A percentile compares a stretch with the other conserved stretches of the same genome.
Evolutionary conservation across 805 yeast species (phyloP).

Genomic region (Starmerella davenportii): DNA sequence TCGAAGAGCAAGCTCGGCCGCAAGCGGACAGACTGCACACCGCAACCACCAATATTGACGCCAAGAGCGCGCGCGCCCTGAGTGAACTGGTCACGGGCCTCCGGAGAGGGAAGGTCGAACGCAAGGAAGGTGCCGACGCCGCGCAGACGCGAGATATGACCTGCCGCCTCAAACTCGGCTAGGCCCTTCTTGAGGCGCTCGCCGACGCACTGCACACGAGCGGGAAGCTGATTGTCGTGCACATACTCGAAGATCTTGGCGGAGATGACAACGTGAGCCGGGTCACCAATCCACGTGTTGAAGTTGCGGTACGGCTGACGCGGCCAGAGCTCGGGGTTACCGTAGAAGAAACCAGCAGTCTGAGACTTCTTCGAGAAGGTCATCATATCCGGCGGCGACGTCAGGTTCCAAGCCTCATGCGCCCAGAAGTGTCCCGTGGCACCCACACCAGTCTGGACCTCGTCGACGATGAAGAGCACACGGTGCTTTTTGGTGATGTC

Average conservation of each 20-base stretch:
- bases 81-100: conserved; percentile 44
- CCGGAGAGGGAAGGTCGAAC: conserved; percentile 44
- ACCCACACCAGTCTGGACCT: conserved; percentile 81
- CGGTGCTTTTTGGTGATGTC: conserved; percentile 54
- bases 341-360: conserved; percentile 74
- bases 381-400: conserved; percentile 65
- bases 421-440: conserved; percentile 80
- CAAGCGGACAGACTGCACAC: conserved; percentile 57
- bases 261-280: conserved; percentile 60
- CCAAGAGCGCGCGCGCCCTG: conserved; percentile 43
- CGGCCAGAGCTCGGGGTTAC: conserved; percentile 55
- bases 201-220: conserved; percentile 44
- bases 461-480: conserved; percentile 60
- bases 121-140: conserved; percentile 76
- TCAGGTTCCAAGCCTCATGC: conserved; percentile 64
- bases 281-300: conserved; percentile 91
- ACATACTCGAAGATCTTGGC: conserved; percentile 56
- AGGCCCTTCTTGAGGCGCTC: conserved; percentile 43
- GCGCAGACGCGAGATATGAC: conserved; percentile 39
- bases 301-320: conserved; percentile 70
- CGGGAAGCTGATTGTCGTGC: conserved; percentile 38
- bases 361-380: conserved; percentile 81
- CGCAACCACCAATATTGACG: conserved; percentile 73
- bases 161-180: conserved; percentile 35
- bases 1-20: conserved; percentile 68